Conservation (phyloP, 306 rosid genomes). For the Trifolium dubium region DNA sequence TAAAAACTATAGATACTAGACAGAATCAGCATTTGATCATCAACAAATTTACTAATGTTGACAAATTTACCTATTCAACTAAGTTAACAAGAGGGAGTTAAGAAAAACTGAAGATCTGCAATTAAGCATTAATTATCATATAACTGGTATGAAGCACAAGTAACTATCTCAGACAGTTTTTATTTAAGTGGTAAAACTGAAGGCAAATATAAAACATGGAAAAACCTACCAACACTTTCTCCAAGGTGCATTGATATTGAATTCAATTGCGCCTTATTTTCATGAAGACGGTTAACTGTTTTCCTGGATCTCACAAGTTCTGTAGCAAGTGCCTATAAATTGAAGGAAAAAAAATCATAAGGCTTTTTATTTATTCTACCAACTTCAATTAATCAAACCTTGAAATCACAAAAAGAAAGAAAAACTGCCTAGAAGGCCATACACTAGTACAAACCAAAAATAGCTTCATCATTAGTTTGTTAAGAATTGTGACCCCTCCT, state of each 20-base stretch:
- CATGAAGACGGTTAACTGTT: constrained; percentile 92
- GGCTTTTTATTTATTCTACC: not conserved
- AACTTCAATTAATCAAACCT: not conserved
- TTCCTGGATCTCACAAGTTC: constrained; percentile 89
- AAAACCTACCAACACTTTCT: constrained; percentile 91
- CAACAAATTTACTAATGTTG: constrained; percentile 13
- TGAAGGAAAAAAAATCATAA: constrained; percentile 30
- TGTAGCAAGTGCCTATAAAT: constrained; percentile 84
- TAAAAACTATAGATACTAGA: constrained; percentile 12
- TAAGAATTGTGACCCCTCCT: not conserved
- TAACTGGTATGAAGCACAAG: constrained; percentile 23
- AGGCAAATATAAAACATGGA: constrained; percentile 19
- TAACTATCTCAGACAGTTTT: constrained; percentile 7
- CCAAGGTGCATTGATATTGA: constrained; percentile 99
- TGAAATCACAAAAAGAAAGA: constrained; percentile 16
- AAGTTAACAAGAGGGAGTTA: constrained; percentile 7
- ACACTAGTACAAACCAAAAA: constrained; percentile 31
- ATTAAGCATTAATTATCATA: constrained; percentile 12
- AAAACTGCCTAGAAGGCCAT: not conserved
- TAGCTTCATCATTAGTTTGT: constrained; percentile 8
- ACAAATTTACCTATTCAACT: constrained; percentile 10
- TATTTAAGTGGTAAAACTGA: not conserved
- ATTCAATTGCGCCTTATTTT: constrained; percentile 90
- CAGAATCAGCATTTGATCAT: not conserved
- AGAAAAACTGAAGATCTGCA: constrained; percentile 25